Conservation (phyloP, 495 filamentous ascomycete species). For the Penicillium lividum region DNA sequence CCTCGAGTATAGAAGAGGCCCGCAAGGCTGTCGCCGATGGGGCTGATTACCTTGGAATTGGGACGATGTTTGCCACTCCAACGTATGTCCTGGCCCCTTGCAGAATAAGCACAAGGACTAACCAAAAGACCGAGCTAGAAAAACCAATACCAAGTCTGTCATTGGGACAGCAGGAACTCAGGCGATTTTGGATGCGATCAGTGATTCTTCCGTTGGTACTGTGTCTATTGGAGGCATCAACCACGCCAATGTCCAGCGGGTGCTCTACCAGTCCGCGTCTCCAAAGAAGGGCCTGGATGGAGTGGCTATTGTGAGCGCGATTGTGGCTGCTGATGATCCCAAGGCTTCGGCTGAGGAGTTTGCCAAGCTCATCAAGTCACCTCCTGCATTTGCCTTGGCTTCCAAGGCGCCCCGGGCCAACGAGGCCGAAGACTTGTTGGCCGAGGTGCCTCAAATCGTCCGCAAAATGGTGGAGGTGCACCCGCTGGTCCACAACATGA, state of each 20-base stretch:
- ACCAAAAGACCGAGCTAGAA: conserved; percentile 32
- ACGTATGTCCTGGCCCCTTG: conserved; percentile 55
- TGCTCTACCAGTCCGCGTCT: conserved; percentile 64
- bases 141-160: conserved; percentile 74
- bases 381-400: conserved; percentile 49
- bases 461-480: conserved; percentile 57
- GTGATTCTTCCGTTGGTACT: conserved; percentile 47
- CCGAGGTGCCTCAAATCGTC: conserved; percentile 56
- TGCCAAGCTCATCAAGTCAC: conserved; percentile 44
- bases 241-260: conserved; percentile 67
- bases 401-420: conserved; percentile 23
- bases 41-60: conserved; percentile 87
- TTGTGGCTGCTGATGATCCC: conserved; percentile 71
- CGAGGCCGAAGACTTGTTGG: conserved; percentile 41
- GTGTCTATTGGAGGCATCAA: conserved; percentile 93
- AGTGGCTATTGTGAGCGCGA: conserved; percentile 86
- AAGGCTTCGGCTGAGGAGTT: conserved; percentile 60
- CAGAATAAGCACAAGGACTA: background rate
- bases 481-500: conserved; percentile 94
- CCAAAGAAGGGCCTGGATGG: conserved; percentile 64
- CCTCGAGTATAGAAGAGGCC: conserved; percentile 67
- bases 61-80: conserved; percentile 79
- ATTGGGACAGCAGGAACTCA: conserved; percentile 79
- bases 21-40: conserved; percentile 64
- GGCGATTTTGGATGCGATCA: conserved; percentile 63